Percentiles rank a stretch among this genome's conserved stretches.
Conservation (phyloP, 495 filamentous ascomycete species). For the Tetracladium setigerum region DNA sequence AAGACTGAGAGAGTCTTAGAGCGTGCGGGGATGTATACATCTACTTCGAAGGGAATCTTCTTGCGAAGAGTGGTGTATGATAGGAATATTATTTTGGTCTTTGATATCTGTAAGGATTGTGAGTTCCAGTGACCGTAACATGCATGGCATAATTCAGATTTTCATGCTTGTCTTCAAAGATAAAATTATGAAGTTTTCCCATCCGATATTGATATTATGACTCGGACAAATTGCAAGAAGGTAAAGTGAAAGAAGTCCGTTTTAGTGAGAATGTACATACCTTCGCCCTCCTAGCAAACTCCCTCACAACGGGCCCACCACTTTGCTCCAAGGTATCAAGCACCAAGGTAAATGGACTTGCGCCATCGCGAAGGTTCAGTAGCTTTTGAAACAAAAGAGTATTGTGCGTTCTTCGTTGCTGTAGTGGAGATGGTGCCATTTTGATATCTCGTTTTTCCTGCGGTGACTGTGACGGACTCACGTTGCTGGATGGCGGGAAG, state of each 20-base stretch:
- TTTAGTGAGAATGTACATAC: constrained; percentile 30
- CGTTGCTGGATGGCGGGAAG: not conserved
- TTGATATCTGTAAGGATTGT: constrained; percentile 29
- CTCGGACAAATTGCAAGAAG: not conserved
- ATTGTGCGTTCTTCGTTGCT: constrained; percentile 77
- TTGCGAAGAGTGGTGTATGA: constrained; percentile 64
- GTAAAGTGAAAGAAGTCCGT: not conserved
- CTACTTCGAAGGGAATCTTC: constrained; percentile 37
- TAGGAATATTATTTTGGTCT: constrained; percentile 59
- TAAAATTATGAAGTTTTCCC: not conserved
- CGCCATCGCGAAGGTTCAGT: constrained; percentile 65
- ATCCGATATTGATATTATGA: not conserved
- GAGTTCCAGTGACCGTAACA: not conserved
- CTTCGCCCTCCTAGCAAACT: constrained; percentile 71
- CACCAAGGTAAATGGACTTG: constrained; percentile 79
- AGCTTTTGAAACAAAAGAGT: constrained; percentile 80
- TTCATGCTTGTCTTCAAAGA: not conserved
- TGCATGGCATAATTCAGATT: not conserved
- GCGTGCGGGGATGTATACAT: constrained; percentile 56
- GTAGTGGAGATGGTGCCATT: constrained; percentile 45
- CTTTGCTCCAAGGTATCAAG: constrained; percentile 83
- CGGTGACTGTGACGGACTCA: not conserved
- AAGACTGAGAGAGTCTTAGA: constrained; percentile 46
- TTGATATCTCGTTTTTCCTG: not conserved
- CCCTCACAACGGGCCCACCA: constrained; percentile 57